Evolutionary conservation across 176 grass and related monocot genomes (phyloP).

Genomic region (Triticum dicoccoides): DNA sequence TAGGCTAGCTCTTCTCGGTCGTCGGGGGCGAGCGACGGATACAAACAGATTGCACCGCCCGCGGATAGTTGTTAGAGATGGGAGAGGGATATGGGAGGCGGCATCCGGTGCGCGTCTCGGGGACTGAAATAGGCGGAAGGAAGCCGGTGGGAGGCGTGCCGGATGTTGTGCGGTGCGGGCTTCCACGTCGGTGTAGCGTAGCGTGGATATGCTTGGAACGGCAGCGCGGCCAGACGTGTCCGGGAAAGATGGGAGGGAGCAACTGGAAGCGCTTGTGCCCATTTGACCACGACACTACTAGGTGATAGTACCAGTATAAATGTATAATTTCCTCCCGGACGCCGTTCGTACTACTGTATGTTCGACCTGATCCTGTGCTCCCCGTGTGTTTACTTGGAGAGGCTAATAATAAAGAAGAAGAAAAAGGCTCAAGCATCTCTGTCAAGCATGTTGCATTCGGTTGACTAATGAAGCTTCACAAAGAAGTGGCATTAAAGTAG

Average conservation of each 20-base stretch:
- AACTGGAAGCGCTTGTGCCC: not conserved
- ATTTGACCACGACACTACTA: not conserved
- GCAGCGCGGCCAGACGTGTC: conserved; percentile 23
- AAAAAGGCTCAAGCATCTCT: not conserved
- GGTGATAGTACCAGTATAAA: no score
- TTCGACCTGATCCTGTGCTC: not conserved
- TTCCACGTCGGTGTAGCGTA: conserved; percentile 27
- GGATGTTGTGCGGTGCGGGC: not conserved
- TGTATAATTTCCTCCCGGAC: no score
- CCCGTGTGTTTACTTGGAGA: not conserved
- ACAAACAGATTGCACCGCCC: not conserved
- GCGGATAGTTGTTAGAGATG: not conserved
- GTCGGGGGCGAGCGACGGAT: not conserved
- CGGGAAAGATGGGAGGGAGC: not conserved
- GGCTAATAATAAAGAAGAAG: no score
- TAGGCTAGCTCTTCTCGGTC: not conserved
- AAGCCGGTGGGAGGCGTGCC: not conserved
- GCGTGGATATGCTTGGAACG: not conserved
- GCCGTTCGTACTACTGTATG: no score
- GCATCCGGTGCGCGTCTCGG: not conserved
- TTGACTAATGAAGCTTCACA: not conserved
- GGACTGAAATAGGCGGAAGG: not conserved
- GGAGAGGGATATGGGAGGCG: not conserved
- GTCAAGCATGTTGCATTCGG: not conserved
- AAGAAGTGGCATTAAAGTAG: not conserved